These are phyloP conservation scores for Hirschioporus abietinus DNA, from an alignment of 768 basidiomycete species.

Conservation along the genomic window DNA sequence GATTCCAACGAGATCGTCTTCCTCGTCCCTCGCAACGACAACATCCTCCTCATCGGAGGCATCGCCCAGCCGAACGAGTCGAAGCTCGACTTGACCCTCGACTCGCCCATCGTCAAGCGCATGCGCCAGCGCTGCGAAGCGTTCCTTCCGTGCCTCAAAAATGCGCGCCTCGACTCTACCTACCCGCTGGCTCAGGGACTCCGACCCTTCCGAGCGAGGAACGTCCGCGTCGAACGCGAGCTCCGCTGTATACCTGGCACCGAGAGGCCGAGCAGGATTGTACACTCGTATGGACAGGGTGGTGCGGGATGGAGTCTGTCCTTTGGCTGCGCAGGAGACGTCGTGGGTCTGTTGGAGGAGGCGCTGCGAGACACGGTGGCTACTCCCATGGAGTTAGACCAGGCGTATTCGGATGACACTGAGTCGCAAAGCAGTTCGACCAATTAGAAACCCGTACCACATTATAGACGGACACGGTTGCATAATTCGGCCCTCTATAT, in stretches of 20 bases:
- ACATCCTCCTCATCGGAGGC: slow-evolving; percentile 30
- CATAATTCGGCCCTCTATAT: no score
- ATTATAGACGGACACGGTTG: no score
- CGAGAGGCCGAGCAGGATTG: slow-evolving; percentile 17
- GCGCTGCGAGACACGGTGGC: no score
- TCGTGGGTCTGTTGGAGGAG: no score
- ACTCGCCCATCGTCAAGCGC: slow-evolving; percentile 24
- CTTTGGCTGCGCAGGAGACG: no score
- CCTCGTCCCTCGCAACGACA: slow-evolving; percentile 32
- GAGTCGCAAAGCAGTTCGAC: no score
- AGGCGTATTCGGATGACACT: no score
- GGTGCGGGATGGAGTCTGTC: no score
- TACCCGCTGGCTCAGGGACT: slow-evolving; percentile 26
- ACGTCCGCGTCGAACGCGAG: slow-evolving; percentile 27
- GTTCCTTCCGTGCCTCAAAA: slow-evolving; percentile 23
- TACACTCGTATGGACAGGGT: slow-evolving; percentile 19
- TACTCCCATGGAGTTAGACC: no score
- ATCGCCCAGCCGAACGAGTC: slow-evolving; percentile 23
- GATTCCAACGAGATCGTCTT: slow-evolving; percentile 30
- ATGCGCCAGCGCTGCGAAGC: slow-evolving; percentile 26
- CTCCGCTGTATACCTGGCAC: slow-evolving; percentile 11
- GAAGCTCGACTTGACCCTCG: slow-evolving; percentile 22
- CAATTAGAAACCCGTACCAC: no score
- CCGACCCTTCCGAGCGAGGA: slow-evolving; percentile 23
- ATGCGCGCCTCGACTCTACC: slow-evolving; percentile 21